phyloP scores from a whole-genome alignment of 306 rosid species.

The Castanospermum australe region DNA sequence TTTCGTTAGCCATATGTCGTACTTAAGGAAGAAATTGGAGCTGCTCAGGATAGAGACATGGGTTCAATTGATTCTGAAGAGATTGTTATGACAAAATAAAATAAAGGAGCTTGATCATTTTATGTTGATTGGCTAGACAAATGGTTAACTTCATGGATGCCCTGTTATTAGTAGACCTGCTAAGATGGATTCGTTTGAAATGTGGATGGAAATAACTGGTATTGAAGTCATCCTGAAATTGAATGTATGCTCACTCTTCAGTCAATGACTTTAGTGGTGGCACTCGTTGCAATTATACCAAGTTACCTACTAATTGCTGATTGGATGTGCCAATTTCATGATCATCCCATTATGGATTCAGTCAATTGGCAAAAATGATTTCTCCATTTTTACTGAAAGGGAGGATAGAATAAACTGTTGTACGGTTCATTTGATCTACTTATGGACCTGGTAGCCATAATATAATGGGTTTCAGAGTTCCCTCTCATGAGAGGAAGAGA shows the following conservation, averaged over 20 bases:
- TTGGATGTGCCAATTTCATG: neutral
- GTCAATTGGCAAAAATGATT: neutral
- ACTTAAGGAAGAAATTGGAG: neutral
- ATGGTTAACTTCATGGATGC: neutral
- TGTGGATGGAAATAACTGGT: neutral
- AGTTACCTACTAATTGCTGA: neutral
- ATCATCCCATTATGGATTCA: neutral
- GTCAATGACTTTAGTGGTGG: neutral
- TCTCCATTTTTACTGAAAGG: neutral
- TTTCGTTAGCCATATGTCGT: neutral
- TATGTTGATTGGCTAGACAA: neutral
- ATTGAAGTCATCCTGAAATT: neutral
- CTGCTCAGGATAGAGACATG: neutral
- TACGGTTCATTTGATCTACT: neutral
- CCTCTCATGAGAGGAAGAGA: neutral
- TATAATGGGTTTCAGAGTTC: neutral
- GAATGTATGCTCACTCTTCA: neutral
- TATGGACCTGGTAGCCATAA: neutral
- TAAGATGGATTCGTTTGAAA: neutral
- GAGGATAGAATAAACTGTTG: neutral
- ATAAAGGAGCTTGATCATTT: neutral
- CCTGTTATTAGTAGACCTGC: neutral
- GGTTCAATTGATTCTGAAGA: neutral
- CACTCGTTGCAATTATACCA: neutral
- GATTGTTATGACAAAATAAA: neutral